Conservation (phyloP, 441 rosid genomes). For the Dalechampia spathulata region DNA sequence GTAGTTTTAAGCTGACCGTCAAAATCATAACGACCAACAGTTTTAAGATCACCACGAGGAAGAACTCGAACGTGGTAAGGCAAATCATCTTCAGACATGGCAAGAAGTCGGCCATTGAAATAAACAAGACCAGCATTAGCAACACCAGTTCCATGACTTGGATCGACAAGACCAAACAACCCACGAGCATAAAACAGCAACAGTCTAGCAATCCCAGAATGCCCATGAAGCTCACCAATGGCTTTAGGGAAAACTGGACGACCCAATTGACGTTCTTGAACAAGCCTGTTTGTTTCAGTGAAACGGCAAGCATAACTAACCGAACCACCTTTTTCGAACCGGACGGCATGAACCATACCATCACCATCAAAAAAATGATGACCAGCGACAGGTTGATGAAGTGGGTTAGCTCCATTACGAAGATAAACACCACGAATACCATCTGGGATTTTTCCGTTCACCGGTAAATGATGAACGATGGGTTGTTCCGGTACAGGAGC, state of each 20-base stretch:
- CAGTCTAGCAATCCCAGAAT: conserved; percentile 59
- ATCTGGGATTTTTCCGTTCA: conserved; percentile 47
- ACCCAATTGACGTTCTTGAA: conserved; percentile 49
- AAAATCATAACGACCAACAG: conserved; percentile 61
- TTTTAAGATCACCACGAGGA: conserved; percentile 58
- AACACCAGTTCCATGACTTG: conserved; percentile 56
- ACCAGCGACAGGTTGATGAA: conserved; percentile 56
- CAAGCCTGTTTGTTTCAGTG: conserved; percentile 50
- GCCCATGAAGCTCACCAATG: conserved; percentile 81
- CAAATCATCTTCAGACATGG: conserved; percentile 84
- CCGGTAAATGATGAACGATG: conserved; percentile 37
- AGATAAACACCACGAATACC: conserved; percentile 60
- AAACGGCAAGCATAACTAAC: conserved; percentile 70
- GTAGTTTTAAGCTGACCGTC: conserved; percentile 43
- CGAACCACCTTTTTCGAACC: conserved; percentile 28
- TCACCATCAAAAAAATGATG: conserved; percentile 88
- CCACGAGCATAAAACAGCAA: conserved; percentile 61
- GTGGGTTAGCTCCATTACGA: conserved; percentile 82
- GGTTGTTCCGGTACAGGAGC: conserved; percentile 69
- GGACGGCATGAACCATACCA: conserved; percentile 73
- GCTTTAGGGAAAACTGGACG: conserved; percentile 74
- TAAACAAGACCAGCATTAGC: conserved; percentile 80
- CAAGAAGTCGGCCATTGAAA: conserved; percentile 54
- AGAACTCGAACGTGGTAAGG: conserved; percentile 58
- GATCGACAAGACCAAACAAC: conserved; percentile 49